A percentile compares a stretch with the other conserved stretches of the same genome.
These are phyloP conservation scores for Aphanomyces astaci DNA, from an alignment of 352 stramenopile species.

Conservation along the genomic window DNA sequence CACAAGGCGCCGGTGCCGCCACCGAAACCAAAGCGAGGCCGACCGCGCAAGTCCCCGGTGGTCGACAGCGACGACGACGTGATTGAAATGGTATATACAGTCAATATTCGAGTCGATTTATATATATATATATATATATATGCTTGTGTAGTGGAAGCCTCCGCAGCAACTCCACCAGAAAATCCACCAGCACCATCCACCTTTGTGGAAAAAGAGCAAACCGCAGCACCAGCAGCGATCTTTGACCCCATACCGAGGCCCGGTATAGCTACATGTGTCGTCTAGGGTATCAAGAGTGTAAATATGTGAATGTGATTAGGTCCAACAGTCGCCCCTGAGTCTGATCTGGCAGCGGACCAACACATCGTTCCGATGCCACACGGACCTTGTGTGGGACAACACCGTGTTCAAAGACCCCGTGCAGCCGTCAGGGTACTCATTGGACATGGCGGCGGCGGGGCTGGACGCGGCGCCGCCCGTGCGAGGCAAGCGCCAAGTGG, in stretches of 20 bases:
- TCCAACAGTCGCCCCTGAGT: neutral
- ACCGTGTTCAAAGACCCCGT: slow-evolving; percentile 43
- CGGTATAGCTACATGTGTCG: too few relatives aligned
- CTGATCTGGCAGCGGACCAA: neutral
- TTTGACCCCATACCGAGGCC: neutral
- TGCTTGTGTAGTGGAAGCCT: neutral
- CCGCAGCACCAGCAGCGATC: neutral
- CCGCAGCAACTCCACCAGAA: neutral
- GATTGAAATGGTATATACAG: neutral
- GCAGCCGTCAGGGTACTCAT: slow-evolving; percentile 19
- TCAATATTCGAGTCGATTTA: neutral
- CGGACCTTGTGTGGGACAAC: slow-evolving; percentile 68
- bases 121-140: too few relatives aligned
- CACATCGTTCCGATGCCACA: slow-evolving; percentile 39
- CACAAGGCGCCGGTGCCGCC: too few relatives aligned
- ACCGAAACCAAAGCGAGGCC: too few relatives aligned
- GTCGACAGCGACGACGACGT: neutral
- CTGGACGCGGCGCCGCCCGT: slow-evolving; percentile 20
- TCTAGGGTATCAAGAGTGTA: too few relatives aligned
- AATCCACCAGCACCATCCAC: neutral
- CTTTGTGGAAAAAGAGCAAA: neutral
- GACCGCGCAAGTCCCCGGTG: neutral
- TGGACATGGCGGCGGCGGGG: slow-evolving; percentile 18
- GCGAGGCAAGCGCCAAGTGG: slow-evolving; percentile 16
- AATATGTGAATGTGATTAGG: too few relatives aligned